These are phyloP conservation scores for Trichophaea hybrida DNA, from an alignment of 2,329 filamentous ascomycete genomes.

Conservation along the genomic window DNA sequence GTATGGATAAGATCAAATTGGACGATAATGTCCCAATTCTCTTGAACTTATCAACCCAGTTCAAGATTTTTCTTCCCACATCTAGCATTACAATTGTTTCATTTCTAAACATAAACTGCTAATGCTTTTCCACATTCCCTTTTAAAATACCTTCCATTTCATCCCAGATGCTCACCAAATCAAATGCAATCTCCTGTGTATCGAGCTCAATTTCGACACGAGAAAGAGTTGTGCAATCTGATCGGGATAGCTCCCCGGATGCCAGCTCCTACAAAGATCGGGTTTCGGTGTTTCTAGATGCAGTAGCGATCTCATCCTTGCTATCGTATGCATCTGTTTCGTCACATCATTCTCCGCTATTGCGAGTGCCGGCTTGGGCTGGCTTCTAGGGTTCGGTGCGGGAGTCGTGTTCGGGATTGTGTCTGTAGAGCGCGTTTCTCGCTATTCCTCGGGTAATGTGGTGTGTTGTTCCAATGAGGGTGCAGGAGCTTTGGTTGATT, in stretches of 20 bases:
- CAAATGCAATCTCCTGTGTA: neutral
- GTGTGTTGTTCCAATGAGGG: no score
- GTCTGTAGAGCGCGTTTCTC: no score
- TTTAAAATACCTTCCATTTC: neutral
- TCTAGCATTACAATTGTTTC: neutral
- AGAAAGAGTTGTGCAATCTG: neutral
- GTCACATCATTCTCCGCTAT: no score
- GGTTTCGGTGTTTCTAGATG: neutral
- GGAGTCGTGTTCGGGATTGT: no score
- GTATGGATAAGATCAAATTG: conserved; percentile 28
- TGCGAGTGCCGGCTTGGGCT: no score
- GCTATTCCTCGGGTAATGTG: no score
- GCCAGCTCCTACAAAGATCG: neutral
- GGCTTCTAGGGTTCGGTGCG: no score
- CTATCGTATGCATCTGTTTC: no score
- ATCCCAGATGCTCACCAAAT: neutral
- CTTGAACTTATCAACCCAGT: conserved; percentile 28
- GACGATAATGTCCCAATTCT: conserved; percentile 26
- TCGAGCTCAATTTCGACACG: neutral
- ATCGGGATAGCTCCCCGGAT: neutral
- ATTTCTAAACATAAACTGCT: neutral
- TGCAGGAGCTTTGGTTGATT: no score
- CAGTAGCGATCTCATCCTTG: no score
- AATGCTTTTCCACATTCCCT: neutral
- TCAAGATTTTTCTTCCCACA: neutral